Percentiles rank a stretch among this genome's conserved stretches.
Evolutionary conservation across 176 grass and related monocot species (phyloP).

Genomic region (Tillandsia fasciculata): DNA sequence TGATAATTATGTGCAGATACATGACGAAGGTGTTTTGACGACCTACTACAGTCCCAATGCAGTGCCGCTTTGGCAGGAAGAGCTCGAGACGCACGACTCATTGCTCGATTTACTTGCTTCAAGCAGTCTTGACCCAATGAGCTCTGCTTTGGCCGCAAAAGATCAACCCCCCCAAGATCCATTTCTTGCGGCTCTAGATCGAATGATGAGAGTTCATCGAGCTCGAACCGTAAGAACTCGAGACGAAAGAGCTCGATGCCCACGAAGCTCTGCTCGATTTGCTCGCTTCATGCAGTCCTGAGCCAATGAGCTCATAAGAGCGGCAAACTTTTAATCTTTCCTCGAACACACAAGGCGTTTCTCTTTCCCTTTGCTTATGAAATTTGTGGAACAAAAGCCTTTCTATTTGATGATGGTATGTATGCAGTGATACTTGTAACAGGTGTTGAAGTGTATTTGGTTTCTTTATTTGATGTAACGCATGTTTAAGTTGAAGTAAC

Average conservation of each 20-base stretch:
- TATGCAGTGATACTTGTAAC: not conserved
- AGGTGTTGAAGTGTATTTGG: not conserved
- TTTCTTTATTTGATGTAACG: too few relatives aligned
- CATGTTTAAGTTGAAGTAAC: too few relatives aligned
- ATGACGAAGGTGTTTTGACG: too few relatives aligned
- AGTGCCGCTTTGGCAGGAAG: slow-evolving; percentile 78
- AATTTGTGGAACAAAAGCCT: not conserved
- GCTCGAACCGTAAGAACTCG: too few relatives aligned
- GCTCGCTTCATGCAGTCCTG: too few relatives aligned
- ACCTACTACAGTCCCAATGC: slow-evolving; percentile 64
- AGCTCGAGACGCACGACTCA: slow-evolving; percentile 66
- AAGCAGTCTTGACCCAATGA: too few relatives aligned
- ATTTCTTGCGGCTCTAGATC: too few relatives aligned
- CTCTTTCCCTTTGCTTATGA: not conserved
- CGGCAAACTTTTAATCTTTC: not conserved
- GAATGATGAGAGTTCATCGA: too few relatives aligned
- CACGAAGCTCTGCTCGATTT: too few relatives aligned
- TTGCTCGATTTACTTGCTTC: slow-evolving; percentile 69
- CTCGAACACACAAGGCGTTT: not conserved
- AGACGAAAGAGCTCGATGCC: too few relatives aligned
- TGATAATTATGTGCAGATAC: slow-evolving; percentile 40
- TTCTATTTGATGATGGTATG: not conserved
- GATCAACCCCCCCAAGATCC: too few relatives aligned
- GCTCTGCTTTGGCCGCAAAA: too few relatives aligned
- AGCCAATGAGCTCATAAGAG: slow-evolving; percentile 55